Evolutionary conservation across 768 basidiomycete genomes (phyloP).

Genomic region (Leucocoprinus birnbaumii): DNA sequence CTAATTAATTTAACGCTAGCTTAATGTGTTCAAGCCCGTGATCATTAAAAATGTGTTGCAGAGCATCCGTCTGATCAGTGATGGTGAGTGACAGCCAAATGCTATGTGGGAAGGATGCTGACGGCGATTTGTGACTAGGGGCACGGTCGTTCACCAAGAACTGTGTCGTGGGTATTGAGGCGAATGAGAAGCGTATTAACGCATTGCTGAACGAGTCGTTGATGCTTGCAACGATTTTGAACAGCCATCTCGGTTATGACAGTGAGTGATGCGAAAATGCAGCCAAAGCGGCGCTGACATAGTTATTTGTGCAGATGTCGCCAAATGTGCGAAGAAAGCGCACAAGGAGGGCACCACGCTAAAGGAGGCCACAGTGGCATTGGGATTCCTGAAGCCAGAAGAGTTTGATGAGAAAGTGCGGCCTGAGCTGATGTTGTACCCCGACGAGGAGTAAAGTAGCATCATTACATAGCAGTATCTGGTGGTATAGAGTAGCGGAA

Average conservation of each 20-base stretch:
- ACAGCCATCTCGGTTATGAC: slow-evolving; percentile 95
- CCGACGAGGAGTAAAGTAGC: slow-evolving; percentile 33
- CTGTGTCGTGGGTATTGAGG: slow-evolving; percentile 94
- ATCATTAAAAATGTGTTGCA: slow-evolving; percentile 98
- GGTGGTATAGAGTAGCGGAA: slow-evolving; percentile 14
- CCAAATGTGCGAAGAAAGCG: slow-evolving; percentile 99
- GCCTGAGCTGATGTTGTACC: slow-evolving; percentile 87
- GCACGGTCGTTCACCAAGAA: slow-evolving; percentile 95
- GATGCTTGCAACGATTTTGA: slow-evolving; percentile 97
- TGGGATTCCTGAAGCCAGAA: slow-evolving; percentile 83
- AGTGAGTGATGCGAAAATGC: slow-evolving; percentile 50
- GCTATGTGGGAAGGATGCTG: slow-evolving; percentile 8
- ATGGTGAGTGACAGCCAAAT: slow-evolving; percentile 51
- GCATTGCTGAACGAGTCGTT: slow-evolving; percentile 90
- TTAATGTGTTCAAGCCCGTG: slow-evolving; percentile 99
- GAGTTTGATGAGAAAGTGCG: slow-evolving; percentile 95
- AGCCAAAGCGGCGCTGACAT: slow-evolving; percentile 12
- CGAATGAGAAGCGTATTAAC: slow-evolving; percentile 92
- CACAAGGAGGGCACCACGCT: slow-evolving; percentile 96
- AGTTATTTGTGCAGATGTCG: slow-evolving; percentile 67
- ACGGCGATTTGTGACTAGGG: slow-evolving; percentile 36
- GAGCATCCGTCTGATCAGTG: slow-evolving; percentile 89
- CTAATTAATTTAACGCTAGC: slow-evolving; percentile 35
- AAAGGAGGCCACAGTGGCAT: slow-evolving; percentile 89
- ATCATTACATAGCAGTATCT: slow-evolving; percentile 16